Base-by-base conservation (phyloP, 2,329 filamentous ascomycete species). In the Venturia pyrina region DNA sequence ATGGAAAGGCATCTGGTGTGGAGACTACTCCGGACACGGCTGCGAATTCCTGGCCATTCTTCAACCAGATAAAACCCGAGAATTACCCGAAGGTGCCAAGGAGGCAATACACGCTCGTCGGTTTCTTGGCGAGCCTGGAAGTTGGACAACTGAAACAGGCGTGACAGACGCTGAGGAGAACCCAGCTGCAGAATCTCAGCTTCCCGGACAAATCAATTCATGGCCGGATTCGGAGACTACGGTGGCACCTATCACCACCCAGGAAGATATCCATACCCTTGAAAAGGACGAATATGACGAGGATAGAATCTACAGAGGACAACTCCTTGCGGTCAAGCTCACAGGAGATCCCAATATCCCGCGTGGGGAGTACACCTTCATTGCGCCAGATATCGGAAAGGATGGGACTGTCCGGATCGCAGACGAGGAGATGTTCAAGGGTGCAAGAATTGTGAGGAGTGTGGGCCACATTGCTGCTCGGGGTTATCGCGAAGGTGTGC, bases 331-430 rank as follows among this genome's bases (percentile, higher is more conserved):
- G 8, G 44, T 56, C 59, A 65, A 67, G 60, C 79, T 99, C 43
- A 98, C 93, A 0, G 93, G 93, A 0, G 93, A 99, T 72, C 86
- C 89, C 0, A 96, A 97, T 70, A 87, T 98, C 17, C 93, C 93
- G 0, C 83, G 93, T 10, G 93, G 93, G 10, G 89, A 97, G 75
- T 86, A 87, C 70, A 91, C 89, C 0, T 97, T 96, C 73, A 82
- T 90, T 3, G 89, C 87, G 0, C 85, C 91, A 5, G 91, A 97
- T 70, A 85, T 98, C 44, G 88, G 89, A 0, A 80, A 83, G 0
- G 77, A 73, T 0, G 91, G 90, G 0, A 81, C 88, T 28, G 76
- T 93, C 0, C 80, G 87, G 0, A 78, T 86, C 0, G 85, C 87
- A 0, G 79, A 84, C 1, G 88, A 92, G 67, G 78, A 83, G 0